Base-by-base conservation (phyloP, 768 basidiomycete species). In the Boletus rex-veris region DNA sequence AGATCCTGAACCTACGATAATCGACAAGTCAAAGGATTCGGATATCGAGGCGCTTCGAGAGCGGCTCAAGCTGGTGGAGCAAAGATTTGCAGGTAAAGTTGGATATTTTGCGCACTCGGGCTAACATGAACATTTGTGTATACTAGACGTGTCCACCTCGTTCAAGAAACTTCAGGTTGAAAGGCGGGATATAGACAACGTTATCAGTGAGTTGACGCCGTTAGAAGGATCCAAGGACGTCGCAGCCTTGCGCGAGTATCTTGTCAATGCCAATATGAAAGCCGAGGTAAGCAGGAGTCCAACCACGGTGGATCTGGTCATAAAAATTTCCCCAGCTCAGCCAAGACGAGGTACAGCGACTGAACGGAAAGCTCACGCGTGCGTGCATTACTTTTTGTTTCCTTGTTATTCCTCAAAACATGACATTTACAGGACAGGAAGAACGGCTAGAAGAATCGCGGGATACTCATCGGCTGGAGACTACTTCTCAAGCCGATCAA, bases 361-460 rank as follows among this genome's bases (percentile, higher is more conserved):
- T 97, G 30, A 85, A 79, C 50, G 80, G 77, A 49, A 88, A 87
- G 62, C 78, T 95, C 18, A 81, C 80, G 54, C 76, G 95, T 95
- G 65, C 64, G 85, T 62, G 15, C 19, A 30, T 42, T n/a, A 1
- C 31, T 42, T 36, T 37, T 33, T n/a, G 11, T 37, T 36, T 4
- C 36, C 33, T 28, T 4, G 31, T 41, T 39, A 24, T 40, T 43
- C 5, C n/a, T 42, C 15, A 15, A 59, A 35, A 55, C 48, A 28
- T 63, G 45, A 19, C 40, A 46, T 47, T 12, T 48, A 38, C 60
- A 96, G 93, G 84, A 14, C 92, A 96, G 73, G 91, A 91, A 51
- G 84, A 83, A 48, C 87, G 87, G 8, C 77, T 92, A 11, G 87
- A 90, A 58, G 93, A 97, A 66, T 74, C 98, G 0, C 84, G 84